Base-by-base conservation (phyloP, 75 land plant genomes). In the Gnetum montanum region DNA sequence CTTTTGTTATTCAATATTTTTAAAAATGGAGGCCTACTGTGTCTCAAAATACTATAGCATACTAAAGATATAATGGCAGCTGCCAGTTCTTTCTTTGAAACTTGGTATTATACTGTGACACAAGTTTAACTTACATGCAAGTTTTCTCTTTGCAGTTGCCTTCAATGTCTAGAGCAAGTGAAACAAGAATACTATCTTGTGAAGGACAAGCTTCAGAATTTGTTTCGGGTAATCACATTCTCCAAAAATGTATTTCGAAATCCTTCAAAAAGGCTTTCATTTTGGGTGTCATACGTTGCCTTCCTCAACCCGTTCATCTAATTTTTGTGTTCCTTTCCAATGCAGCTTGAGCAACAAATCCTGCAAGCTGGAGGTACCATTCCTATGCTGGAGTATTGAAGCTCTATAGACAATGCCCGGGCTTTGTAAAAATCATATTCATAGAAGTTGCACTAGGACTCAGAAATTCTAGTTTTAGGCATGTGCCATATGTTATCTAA, bases 311-410 rank as follows among this genome's bases (percentile, higher is more conserved):
- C 4, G 5, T 31, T 6, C 6, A 2, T 4, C 16, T 8, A 28
- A 24, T 2, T 53, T 22, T 31, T 3, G 25, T 2, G 31, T 4
- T n/a, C 12, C 16, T 33, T 33, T 19, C 7, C 18, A 20, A 46
- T 69, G 64, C 68, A 81, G 85, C 57, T 81, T 62, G 85, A 81
- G 73, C 62, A 81, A 50, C 68, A 78, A 53, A 73, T 81, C 26
- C 15, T 67, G 35, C 69, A 72, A 23, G 77, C 82, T n/a, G 87
- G 87, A 33, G 90, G 90, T 31, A 51, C 76, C 5, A 15, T 41
- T 41, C 43, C 43, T 15, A 41, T 41, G 43, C 13, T 41, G 43
- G 43, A 41, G 43, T 41, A 41, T 18, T 1, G n/a, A 18, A 41
- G 4, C 16, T 41, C 43, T 41, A 41, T 41, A 0, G 0, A 6